Percentiles rank a stretch among this genome's conserved stretches.
phyloP scores from a whole-genome alignment of 2,329 filamentous ascomycete species.

The Endocalyx cinctus region DNA sequence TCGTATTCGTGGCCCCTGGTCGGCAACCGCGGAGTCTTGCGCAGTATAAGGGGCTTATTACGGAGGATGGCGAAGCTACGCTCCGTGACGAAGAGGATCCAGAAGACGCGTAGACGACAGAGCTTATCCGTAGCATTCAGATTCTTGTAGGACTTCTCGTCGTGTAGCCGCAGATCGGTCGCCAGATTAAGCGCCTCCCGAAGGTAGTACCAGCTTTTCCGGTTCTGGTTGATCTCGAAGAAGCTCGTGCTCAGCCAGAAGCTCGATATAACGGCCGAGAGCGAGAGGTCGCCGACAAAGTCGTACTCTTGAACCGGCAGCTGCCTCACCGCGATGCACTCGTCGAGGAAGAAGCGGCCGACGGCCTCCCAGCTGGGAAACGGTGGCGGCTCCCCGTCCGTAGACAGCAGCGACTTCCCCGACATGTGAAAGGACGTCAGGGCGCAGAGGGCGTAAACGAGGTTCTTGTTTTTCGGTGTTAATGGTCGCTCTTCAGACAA shows the following conservation, averaged over 20 bases:
- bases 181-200: conserved; percentile 58
- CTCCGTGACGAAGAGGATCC: conserved; percentile 60
- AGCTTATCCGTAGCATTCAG: conserved; percentile 46
- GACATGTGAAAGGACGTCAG: conserved; percentile 48
- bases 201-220: conserved; percentile 59
- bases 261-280: conserved; percentile 55
- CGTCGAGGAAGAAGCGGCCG: conserved; percentile 53
- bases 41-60: conserved; percentile 58
- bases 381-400: too few relatives aligned
- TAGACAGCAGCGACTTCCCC: conserved; percentile 35
- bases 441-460: conserved; percentile 54
- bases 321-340: conserved; percentile 52
- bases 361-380: conserved; percentile 44
- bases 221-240: conserved; percentile 57
- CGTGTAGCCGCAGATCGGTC: conserved; percentile 53
- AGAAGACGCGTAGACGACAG: conserved; percentile 53
- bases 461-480: conserved; percentile 35
- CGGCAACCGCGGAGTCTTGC: conserved; percentile 53
- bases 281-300: conserved; percentile 50
- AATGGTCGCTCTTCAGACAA: conserved; percentile 37
- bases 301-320: too few relatives aligned
- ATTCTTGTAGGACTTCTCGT: conserved; percentile 50
- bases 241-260: conserved; percentile 59
- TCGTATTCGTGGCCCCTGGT: conserved; percentile 50
- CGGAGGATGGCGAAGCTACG: conserved; percentile 59